Evolutionary conservation across 371 early-diverging fungal species (phyloP).

Genomic region (Parasitella parasitica): DNA sequence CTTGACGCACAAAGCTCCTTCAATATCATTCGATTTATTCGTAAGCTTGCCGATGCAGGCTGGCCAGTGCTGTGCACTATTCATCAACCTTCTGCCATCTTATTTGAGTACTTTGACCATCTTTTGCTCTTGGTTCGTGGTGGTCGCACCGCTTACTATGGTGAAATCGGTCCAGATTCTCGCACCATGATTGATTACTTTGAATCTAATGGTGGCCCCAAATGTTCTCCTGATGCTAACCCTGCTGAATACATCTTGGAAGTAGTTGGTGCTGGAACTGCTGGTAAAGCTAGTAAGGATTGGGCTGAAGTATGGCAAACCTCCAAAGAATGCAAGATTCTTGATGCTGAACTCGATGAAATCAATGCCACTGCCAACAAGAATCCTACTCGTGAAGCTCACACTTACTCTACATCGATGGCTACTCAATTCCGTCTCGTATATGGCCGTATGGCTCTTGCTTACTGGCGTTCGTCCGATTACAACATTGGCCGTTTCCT

Average conservation of each 20-base stretch:
- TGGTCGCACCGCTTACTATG: constrained; percentile 60
- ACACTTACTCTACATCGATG: constrained; percentile 25
- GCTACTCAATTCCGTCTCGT: constrained; percentile 43
- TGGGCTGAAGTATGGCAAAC: constrained; percentile 56
- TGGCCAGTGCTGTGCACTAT: constrained; percentile 61
- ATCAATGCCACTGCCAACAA: constrained; percentile 4
- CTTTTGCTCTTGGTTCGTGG: constrained; percentile 68
- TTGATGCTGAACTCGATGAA: constrained; percentile 20
- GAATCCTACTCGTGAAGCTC: constrained; percentile 12
- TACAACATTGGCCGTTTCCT: constrained; percentile 59
- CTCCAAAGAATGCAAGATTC: constrained; percentile 21
- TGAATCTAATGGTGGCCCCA: constrained; percentile 50
- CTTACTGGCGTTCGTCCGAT: constrained; percentile 56
- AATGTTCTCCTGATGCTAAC: constrained; percentile 52
- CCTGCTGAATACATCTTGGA: constrained; percentile 37
- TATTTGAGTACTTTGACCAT: constrained; percentile 64
- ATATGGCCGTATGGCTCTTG: constrained; percentile 45
- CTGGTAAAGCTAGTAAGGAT: constrained; percentile 38
- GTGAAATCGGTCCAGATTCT: constrained; percentile 53
- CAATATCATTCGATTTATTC: constrained; percentile 64
- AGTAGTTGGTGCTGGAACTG: constrained; percentile 45
- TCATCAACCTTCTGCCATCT: constrained; percentile 62
- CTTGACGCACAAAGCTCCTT: constrained; percentile 63
- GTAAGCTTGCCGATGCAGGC: constrained; percentile 58
- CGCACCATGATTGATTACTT: constrained; percentile 55